Conservation (phyloP, 306 rosid species). For the Castanospermum australe region DNA sequence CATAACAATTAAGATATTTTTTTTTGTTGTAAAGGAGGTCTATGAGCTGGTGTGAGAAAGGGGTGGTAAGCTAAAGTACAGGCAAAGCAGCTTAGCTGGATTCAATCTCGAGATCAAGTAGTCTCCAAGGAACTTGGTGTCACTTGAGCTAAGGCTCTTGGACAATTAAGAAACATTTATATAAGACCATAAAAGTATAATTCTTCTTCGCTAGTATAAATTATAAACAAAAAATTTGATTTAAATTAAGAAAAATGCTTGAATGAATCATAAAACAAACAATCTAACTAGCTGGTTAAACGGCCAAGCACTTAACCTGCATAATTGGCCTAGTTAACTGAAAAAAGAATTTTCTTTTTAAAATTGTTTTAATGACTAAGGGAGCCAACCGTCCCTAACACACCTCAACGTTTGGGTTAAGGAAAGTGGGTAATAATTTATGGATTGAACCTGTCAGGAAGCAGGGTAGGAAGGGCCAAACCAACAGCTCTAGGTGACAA, state of each 20-base stretch:
- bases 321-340: not conserved
- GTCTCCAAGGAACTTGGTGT: too few relatives aligned
- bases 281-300: not conserved
- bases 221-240: not conserved
- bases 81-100: too few relatives aligned
- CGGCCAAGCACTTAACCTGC: not conserved
- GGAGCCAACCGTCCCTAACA: not conserved
- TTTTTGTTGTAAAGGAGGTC: too few relatives aligned
- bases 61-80: too few relatives aligned
- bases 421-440: not conserved
- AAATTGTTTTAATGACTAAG: too few relatives aligned
- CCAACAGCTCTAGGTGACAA: not conserved
- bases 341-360: not conserved
- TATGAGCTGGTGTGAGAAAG: too few relatives aligned
- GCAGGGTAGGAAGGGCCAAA: not conserved
- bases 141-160: too few relatives aligned
- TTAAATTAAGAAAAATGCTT: not conserved
- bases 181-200: not conserved
- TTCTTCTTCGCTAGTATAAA: not conserved
- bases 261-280: not conserved
- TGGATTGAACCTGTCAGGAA: not conserved
- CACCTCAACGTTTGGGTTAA: not conserved
- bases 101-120: too few relatives aligned
- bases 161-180: too few relatives aligned
- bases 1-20: not conserved